phyloP scores from a whole-genome alignment of 176 grass and related monocot genomes.

The Cenchrus fungigraminus region DNA sequence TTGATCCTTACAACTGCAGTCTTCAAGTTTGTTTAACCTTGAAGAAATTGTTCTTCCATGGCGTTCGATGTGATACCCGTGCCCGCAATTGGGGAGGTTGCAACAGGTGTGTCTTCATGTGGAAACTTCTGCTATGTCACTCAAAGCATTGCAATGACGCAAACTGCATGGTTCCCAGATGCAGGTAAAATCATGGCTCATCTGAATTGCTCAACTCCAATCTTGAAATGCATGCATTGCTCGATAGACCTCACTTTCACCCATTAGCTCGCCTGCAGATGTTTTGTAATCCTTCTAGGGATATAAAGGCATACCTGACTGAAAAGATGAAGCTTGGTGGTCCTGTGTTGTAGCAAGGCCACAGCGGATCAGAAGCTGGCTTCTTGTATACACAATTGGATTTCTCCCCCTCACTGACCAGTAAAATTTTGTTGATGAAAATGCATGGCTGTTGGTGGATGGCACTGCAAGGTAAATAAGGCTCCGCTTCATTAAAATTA shows the following conservation, averaged over 20 bases:
- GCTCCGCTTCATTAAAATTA: not conserved
- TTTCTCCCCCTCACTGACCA: not conserved
- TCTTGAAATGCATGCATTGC: not conserved
- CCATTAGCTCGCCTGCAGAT: not conserved
- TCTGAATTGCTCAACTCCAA: conserved; percentile 4
- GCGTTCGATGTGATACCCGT: conserved; percentile 59
- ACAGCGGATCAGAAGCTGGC: not conserved
- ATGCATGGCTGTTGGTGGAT: conserved; percentile 7
- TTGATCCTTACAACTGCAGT: conserved; percentile 47
- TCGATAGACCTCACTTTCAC: not conserved
- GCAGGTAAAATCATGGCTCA: conserved; percentile 47
- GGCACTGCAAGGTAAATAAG: conserved; percentile 46
- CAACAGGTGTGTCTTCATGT: conserved; percentile 65
- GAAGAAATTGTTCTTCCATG: conserved; percentile 81
- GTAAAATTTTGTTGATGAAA: conserved; percentile 43
- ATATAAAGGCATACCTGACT: conserved; percentile 47
- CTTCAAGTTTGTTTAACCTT: conserved; percentile 51
- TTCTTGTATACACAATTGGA: conserved; percentile 35
- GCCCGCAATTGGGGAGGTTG: conserved; percentile 54
- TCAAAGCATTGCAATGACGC: conserved; percentile 19
- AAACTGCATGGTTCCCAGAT: conserved; percentile 52
- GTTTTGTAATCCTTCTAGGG: conserved; percentile 40
- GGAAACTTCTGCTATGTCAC: conserved; percentile 68
- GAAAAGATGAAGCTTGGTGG: not conserved
- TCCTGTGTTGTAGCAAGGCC: conserved; percentile 21